Base-by-base conservation (phyloP, 1,284 basidiomycete genomes). In the Leccinum pallidistipes region DNA sequence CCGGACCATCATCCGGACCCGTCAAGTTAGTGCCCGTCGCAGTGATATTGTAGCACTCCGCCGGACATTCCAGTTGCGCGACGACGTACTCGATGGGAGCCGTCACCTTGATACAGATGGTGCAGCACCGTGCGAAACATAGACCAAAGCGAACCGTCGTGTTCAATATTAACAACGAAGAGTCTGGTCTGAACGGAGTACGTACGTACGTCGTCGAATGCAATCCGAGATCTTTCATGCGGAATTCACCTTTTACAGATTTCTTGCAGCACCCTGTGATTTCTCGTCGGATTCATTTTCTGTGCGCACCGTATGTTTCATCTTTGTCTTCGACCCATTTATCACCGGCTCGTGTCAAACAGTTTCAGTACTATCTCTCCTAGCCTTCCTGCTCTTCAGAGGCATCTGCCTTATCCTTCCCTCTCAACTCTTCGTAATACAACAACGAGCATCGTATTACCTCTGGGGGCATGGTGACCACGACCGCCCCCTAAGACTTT, bases 261-360 rank as follows among this genome's bases (percentile, higher is more conserved):
- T 27, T 27, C 27, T 27, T 27, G 27, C 27, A 27, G 27, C 27
- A 27, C 27, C 27, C 27, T 27, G 27, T 27, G 27, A 27, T 27
- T 27, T 27, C 27, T 27, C 27, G 27, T 27, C 27, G 27, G 27
- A 70, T 65, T 84, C 56, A 74, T 85, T 50, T 78, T 81, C 60
- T 67, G 84, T 85, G 64, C 70, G 83, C 77, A 38, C 21, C 11
- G 5, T 45, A 59, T 12, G 5, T 58, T 59, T 60, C 55, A 55
- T 27, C n/a, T 6, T 53, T 12, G 1, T 2, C 29, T 31, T 24
- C 11, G 14, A 38, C 34, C 50, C 55, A 29, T 45, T 56, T 21
- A 49, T 59, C 55, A 16, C 47, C 38, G 32, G 7, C 24, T n/a
- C 29, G 2, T 29, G 24, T 58, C 57, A 1, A 29, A 31, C 7